Base-by-base conservation (phyloP, 2,329 filamentous ascomycete species). In the Diaporthe citrichinensis region DNA sequence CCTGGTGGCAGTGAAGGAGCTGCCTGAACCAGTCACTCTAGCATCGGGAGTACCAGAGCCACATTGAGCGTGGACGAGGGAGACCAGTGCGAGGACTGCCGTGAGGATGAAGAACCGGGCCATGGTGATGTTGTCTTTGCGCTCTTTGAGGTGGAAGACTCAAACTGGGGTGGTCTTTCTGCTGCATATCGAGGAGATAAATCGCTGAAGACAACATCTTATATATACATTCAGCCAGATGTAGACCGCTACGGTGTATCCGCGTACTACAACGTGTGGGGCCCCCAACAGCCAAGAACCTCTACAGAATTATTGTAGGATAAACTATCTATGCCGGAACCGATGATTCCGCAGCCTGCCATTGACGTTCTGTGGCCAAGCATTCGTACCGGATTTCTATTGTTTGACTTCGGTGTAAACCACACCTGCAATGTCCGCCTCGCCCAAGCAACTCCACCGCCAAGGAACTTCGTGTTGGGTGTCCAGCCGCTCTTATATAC, bases 1-100 rank as follows among this genome's bases (percentile, higher is more conserved):
- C 39, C 80, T 83, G 15, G 80, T 85, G 12, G 88, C 86, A 0
- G 82, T 86, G 81, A 86, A 90, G 6, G 85, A 85, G 39, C 84
- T 85, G 2, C 44, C 39, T 23, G 85, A 87, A 77, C 87, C 88
- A 2, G 87, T 87, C 15, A 90, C 87, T 15, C 77, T 83, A 23
- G 86, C 87, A 74, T 88, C 79, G 0, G 88, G 87, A 10, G 62
- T 68, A 71, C 86, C 87, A 31, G 87, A 83, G 74, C 88, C 88
- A 79, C 88, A 89, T 76, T 89, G 86, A 28, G 84, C 87, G 5
- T 81, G 76, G 53, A 81, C 84, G 15, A 79, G 57, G 12, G 85
- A 84, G 68, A 82, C 80, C 17, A 88, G 81, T 41, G 86, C 86
- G 23, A 89, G 81, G 57, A 83, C 83, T 36, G 84, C 80, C 15